Evolutionary conservation across 2,329 filamentous ascomycete species (phyloP).

Genomic region (Fusarium chuoi): DNA sequence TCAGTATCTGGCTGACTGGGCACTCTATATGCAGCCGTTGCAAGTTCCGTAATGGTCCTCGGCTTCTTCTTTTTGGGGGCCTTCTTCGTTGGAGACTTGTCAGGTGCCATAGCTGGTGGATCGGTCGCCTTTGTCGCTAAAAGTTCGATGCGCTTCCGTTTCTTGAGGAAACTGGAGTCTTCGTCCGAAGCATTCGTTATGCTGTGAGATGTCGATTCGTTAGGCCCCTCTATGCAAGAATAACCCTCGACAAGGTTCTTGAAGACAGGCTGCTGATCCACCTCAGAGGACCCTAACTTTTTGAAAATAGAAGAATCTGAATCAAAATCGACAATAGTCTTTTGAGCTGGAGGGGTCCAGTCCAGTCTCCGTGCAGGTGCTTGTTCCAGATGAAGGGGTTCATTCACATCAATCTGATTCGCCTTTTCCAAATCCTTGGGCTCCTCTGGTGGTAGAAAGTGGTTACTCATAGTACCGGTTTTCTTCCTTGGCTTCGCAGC

Average conservation of each 20-base stretch:
- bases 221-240: conserved; percentile 47
- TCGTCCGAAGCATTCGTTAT: conserved; percentile 35
- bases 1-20: conserved; percentile 47
- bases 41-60: conserved; percentile 80
- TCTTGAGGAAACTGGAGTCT: conserved; percentile 55
- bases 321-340: conserved; percentile 44
- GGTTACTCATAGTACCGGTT: conserved; percentile 48
- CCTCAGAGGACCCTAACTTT: conserved; percentile 9
- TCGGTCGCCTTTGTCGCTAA: conserved; percentile 50
- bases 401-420: conserved; percentile 42
- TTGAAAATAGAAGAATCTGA: conserved; percentile 46
- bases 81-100: conserved; percentile 59
- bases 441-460: conserved; percentile 44
- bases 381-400: conserved; percentile 53
- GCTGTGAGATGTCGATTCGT: conserved; percentile 35
- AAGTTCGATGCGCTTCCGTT: conserved; percentile 67
- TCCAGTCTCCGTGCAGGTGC: conserved; percentile 67
- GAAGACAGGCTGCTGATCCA: conserved; percentile 50
- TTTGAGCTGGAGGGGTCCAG: conserved; percentile 74
- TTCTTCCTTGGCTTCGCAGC: conserved; percentile 11
- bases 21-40: conserved; percentile 73
- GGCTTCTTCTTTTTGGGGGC: conserved; percentile 76
- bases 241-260: conserved; percentile 57
- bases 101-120: conserved; percentile 32
- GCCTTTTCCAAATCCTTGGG: conserved; percentile 10